Conservation (phyloP, 257 asterid genomes). For the Solanum corneliomulleri region DNA sequence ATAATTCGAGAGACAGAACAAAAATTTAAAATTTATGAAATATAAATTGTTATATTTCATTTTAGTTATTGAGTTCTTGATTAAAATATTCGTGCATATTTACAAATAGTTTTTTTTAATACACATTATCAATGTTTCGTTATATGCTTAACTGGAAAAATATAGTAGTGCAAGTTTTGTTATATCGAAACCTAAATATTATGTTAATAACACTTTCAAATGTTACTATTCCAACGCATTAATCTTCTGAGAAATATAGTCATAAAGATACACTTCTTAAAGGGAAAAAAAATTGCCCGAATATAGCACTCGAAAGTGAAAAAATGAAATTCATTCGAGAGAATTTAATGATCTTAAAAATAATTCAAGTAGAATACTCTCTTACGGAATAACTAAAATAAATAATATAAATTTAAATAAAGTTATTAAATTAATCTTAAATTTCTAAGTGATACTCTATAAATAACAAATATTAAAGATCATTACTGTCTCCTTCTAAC, state of each 20-base stretch:
- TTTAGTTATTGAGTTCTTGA: not conserved
- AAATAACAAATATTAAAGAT: not conserved
- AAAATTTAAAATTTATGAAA: not conserved
- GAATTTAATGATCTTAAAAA: not conserved
- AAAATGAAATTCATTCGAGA: not conserved
- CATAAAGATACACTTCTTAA: not conserved
- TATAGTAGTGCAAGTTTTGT: not conserved
- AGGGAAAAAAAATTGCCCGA: accelerated
- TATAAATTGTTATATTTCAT: not conserved
- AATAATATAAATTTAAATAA: no score
- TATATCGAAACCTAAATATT: not conserved
- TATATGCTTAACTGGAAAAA: not conserved
- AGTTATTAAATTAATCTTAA: not conserved
- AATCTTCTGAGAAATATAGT: not conserved
- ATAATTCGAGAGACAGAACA: accelerated
- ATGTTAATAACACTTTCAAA: not conserved
- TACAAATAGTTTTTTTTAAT: not conserved
- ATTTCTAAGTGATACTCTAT: not conserved
- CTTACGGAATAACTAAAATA: no score
- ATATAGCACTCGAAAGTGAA: not conserved
- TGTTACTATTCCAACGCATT: not conserved
- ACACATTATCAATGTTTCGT: not conserved
- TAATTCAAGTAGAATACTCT: no score
- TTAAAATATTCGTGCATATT: not conserved
- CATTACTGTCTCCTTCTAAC: not conserved